phyloP scores from a whole-genome alignment of 2,329 filamentous ascomycete genomes.

The Scedosporium dehoogii region DNA sequence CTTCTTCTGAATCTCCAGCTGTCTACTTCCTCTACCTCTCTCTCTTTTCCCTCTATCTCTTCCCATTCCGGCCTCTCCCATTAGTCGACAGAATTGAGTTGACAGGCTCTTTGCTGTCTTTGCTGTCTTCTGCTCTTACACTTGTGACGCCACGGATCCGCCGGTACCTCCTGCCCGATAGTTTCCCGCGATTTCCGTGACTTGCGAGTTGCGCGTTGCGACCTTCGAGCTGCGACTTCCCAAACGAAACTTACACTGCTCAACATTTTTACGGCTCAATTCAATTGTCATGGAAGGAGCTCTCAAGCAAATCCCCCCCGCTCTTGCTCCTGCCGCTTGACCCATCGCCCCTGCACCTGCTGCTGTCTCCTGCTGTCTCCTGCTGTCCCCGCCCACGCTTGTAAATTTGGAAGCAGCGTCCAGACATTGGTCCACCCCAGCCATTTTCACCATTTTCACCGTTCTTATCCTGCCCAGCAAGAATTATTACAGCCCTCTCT shows the following conservation, averaged over 20 bases:
- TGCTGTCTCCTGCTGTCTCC: background rate
- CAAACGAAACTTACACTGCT: background rate
- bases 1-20: background rate
- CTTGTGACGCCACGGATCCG: background rate
- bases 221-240: background rate
- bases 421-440: no score
- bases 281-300: no score
- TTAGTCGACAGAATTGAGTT: background rate
- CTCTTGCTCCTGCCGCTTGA: background rate
- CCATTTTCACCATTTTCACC: no score
- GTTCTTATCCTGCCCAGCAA: no score
- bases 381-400: background rate
- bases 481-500: no score
- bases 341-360: background rate
- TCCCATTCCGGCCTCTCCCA: no score
- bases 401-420: no score
- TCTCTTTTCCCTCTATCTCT: no score
- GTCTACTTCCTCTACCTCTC: background rate
- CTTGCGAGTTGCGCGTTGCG: background rate
- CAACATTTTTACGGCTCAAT: background rate
- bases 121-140: background rate
- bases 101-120: background rate
- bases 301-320: no score
- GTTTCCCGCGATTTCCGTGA: background rate
- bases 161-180: background rate